Evolutionary conservation across 352 stramenopile genomes (phyloP).

Genomic region (Globisporangium paroecandrum): DNA sequence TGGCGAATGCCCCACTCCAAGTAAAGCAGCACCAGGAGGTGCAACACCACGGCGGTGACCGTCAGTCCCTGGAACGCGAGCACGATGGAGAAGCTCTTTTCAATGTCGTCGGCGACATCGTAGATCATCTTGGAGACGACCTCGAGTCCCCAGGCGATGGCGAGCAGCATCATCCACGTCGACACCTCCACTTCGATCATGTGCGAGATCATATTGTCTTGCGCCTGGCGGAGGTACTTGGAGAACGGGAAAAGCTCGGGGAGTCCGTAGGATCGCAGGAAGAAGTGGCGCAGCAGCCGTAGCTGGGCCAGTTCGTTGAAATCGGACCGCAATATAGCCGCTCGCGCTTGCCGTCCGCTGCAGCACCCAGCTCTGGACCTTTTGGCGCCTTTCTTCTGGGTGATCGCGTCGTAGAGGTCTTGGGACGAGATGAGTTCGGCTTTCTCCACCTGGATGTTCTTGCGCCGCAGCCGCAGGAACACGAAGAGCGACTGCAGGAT

Average conservation of each 20-base stretch:
- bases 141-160: slow-evolving; percentile 42
- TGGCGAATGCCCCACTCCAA: slow-evolving; percentile 17
- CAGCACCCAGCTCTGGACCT: neutral
- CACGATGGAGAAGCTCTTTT: slow-evolving; percentile 30
- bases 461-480: slow-evolving; percentile 37
- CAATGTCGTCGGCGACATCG: neutral
- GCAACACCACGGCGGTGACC: slow-evolving; percentile 31
- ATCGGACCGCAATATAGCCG: slow-evolving; percentile 1
- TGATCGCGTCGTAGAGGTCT: slow-evolving; percentile 30
- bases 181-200: slow-evolving; percentile 76
- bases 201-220: slow-evolving; percentile 75
- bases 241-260: slow-evolving; percentile 62
- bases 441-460: slow-evolving; percentile 35
- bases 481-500: slow-evolving; percentile 50
- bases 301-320: slow-evolving; percentile 25
- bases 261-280: slow-evolving; percentile 37
- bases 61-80: slow-evolving; percentile 34
- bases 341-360: neutral
- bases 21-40: slow-evolving; percentile 36
- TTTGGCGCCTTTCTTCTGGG: neutral
- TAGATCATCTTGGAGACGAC: slow-evolving; percentile 17
- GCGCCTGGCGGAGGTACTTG: slow-evolving; percentile 70
- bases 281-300: slow-evolving; percentile 43
- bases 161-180: slow-evolving; percentile 56
- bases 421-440: slow-evolving; percentile 43